phyloP scores from a whole-genome alignment of 2,329 filamentous ascomycete species.

The Penicillium sclerotigenum region DNA sequence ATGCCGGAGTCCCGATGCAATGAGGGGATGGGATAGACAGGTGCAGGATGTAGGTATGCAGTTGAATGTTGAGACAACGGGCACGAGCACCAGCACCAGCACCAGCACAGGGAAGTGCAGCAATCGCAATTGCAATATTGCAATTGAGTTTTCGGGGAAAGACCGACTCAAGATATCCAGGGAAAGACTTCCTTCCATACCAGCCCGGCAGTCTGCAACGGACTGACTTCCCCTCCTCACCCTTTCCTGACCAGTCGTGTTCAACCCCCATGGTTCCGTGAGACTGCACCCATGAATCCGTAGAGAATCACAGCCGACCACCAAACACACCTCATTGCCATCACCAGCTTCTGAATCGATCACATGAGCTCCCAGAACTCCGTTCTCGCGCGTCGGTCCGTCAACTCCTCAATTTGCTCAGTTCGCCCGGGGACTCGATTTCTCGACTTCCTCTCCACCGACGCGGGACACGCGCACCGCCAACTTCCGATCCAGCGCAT shows the following conservation, averaged over 20 bases:
- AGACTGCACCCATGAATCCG: not conserved
- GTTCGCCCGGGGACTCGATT: constrained; percentile 13
- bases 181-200: not conserved
- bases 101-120: not conserved
- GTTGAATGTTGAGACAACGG: not conserved
- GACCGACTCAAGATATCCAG: not conserved
- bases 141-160: not conserved
- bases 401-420: constrained; percentile 8
- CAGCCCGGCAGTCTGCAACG: not conserved
- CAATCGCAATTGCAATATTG: not conserved
- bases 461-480: constrained; percentile 35
- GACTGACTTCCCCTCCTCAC: not conserved
- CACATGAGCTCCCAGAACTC: not conserved
- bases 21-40: not conserved
- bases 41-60: not conserved
- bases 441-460: constrained; percentile 25
- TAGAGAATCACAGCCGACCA: not conserved
- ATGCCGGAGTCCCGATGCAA: not conserved
- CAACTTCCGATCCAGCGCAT: constrained; percentile 54
- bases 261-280: constrained; percentile 1
- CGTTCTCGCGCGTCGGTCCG: not conserved
- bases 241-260: not conserved
- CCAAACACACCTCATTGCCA: not conserved
- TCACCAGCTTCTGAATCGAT: not conserved
- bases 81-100: not conserved